A percentile compares a stretch with the other conserved stretches of the same genome.
These are phyloP conservation scores for Coemansia sp. DNA, from an alignment of 192 early-diverging fungal genomes.

Conservation along the genomic window DNA sequence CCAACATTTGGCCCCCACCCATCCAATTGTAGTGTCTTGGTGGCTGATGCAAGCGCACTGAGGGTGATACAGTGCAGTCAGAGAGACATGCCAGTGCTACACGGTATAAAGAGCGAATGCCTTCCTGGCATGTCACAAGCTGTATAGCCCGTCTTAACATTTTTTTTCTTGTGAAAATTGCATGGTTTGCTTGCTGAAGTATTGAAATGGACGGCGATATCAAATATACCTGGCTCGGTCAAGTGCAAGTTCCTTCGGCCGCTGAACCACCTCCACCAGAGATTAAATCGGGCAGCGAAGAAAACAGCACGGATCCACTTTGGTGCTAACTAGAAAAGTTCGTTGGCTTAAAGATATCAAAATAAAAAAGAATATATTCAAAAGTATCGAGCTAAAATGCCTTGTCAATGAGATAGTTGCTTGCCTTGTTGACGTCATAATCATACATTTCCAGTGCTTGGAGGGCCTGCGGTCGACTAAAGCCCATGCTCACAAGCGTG, in stretches of 20 bases:
- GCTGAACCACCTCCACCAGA: not conserved
- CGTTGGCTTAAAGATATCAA: not conserved
- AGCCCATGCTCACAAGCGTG: constrained; percentile 73
- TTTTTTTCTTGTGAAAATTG: not conserved
- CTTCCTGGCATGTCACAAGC: not conserved
- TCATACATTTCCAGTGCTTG: constrained; percentile 72
- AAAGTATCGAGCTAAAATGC: constrained; percentile 9
- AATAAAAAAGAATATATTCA: not conserved
- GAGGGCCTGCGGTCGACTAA: constrained; percentile 66
- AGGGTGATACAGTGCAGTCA: not conserved
- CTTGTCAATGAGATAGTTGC: constrained; percentile 75
- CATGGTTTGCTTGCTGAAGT: not conserved
- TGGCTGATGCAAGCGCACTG: not conserved
- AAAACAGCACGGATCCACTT: not conserved
- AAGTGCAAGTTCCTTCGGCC: not conserved
- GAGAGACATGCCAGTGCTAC: not conserved
- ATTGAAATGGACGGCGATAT: not conserved
- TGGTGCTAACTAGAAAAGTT: not conserved
- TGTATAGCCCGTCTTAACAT: not conserved
- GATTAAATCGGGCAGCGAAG: not conserved
- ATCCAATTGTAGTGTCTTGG: not conserved
- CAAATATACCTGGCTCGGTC: constrained; percentile 5
- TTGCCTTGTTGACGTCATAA: constrained; percentile 72
- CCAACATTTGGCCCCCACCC: not conserved
- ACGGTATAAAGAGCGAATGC: not conserved